Conservation (phyloP, 768 basidiomycete genomes). For the Mycena leptocephala region DNA sequence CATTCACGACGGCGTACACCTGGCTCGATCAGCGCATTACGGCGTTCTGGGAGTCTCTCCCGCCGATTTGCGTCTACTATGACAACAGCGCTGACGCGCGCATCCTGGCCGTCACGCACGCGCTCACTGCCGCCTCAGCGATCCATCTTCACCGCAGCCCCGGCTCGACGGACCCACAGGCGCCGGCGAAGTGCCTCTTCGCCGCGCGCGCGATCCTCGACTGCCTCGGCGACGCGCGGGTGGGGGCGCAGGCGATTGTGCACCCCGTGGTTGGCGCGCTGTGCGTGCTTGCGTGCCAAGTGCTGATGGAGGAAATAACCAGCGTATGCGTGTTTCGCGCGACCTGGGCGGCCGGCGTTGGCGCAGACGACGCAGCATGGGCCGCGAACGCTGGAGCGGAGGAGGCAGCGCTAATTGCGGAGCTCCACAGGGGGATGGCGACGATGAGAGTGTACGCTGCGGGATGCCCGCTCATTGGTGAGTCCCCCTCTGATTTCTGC, state of each 20-base stretch:
- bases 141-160: conserved; percentile 14
- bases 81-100: background rate
- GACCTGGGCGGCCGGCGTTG: background rate
- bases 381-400: too few relatives aligned
- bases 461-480: background rate
- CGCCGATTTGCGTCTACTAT: background rate
- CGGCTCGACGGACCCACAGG: background rate
- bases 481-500: background rate
- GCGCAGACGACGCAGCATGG: too few relatives aligned
- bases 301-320: background rate
- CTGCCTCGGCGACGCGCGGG: background rate
- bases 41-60: conserved; percentile 25
- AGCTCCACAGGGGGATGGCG: background rate
- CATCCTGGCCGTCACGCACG: conserved; percentile 13
- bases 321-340: background rate
- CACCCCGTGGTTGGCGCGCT: background rate
- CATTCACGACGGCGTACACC: too few relatives aligned
- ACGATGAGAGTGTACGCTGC: background rate
- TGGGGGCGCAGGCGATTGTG: background rate
- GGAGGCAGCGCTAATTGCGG: background rate
- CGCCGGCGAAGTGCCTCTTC: conserved; percentile 5
- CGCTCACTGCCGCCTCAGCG: conserved; percentile 23
- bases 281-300: background rate
- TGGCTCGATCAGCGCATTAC: conserved; percentile 23
- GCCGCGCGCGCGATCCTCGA: conserved; percentile 30